phyloP scores from a whole-genome alignment of 2,329 filamentous ascomycete species.

The Paraphoma chrysanthemicola region DNA sequence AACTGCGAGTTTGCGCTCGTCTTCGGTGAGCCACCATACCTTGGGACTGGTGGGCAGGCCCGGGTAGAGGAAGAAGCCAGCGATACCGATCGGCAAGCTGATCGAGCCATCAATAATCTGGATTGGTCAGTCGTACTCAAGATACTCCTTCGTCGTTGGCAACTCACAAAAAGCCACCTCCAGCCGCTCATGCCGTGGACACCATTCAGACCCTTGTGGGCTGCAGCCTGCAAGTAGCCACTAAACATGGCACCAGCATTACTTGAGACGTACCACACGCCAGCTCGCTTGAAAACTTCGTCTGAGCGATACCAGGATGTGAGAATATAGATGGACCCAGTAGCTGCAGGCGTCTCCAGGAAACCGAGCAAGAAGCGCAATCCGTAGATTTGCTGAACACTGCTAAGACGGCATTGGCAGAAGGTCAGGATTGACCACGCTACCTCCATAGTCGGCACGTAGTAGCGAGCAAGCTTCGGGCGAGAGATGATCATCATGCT shows the following conservation, averaged over 20 bases:
- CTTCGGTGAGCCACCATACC: slow-evolving; percentile 54
- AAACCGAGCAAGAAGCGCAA: slow-evolving; percentile 42
- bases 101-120: slow-evolving; percentile 61
- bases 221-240: slow-evolving; percentile 61
- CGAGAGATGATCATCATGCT: slow-evolving; percentile 43
- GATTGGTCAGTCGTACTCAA: not conserved
- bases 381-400: slow-evolving; percentile 40
- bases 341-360: slow-evolving; percentile 33
- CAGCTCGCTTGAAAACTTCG: slow-evolving; percentile 60
- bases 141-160: not conserved
- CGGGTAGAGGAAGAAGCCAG: slow-evolving; percentile 60
- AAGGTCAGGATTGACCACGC: slow-evolving; percentile 46
- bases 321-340: slow-evolving; percentile 37
- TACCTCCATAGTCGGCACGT: slow-evolving; percentile 42
- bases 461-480: slow-evolving; percentile 38
- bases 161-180: slow-evolving; percentile 54
- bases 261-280: slow-evolving; percentile 58
- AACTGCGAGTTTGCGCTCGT: slow-evolving; percentile 29
- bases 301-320: slow-evolving; percentile 49
- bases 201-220: slow-evolving; percentile 58
- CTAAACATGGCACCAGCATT: slow-evolving; percentile 60
- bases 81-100: slow-evolving; percentile 60
- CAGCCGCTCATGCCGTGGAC: slow-evolving; percentile 48
- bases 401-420: slow-evolving; percentile 37
- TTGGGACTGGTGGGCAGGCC: slow-evolving; percentile 57